Conservation (phyloP, 1,284 basidiomycete species). For the Xerocomus minutiporus region DNA sequence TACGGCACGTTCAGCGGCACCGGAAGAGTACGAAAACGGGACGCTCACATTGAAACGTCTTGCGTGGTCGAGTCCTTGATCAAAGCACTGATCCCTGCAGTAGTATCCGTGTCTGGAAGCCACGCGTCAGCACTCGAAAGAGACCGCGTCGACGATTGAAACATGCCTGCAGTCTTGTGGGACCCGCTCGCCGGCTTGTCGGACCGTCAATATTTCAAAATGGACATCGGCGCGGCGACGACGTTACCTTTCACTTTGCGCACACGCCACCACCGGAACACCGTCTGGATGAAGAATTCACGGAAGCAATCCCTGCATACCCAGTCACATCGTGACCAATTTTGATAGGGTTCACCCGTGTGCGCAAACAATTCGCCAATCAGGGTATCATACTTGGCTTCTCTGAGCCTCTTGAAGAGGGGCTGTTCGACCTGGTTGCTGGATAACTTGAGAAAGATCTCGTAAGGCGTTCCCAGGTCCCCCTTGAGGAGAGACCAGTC, state of each 20-base stretch:
- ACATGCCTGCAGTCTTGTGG: constrained; percentile 11
- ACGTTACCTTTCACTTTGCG: constrained; percentile 9
- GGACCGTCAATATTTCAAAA: neutral
- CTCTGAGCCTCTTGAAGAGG: constrained; percentile 2
- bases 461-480: neutral
- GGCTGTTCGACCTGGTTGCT: constrained; percentile 6
- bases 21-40: neutral
- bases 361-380: constrained; percentile 13
- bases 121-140: neutral
- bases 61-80: constrained; percentile 11
- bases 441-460: constrained; percentile 5
- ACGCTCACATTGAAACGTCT: constrained; percentile 12
- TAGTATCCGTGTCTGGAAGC: constrained; percentile 10
- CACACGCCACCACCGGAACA: constrained; percentile 14
- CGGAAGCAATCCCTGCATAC: constrained; percentile 5
- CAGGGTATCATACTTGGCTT: constrained; percentile 4
- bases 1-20: neutral
- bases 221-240: neutral
- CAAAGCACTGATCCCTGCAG: constrained; percentile 11
- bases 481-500: constrained; percentile 13
- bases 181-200: neutral
- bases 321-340: constrained; percentile 12
- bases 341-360: constrained; percentile 5
- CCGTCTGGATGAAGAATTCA: constrained; percentile 6
- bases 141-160: neutral